Evolutionary conservation across 2,329 filamentous ascomycete genomes (phyloP), one percentile per base, ranked within the genome.

Genomic region (Aspergillus ochraceus): DNA sequence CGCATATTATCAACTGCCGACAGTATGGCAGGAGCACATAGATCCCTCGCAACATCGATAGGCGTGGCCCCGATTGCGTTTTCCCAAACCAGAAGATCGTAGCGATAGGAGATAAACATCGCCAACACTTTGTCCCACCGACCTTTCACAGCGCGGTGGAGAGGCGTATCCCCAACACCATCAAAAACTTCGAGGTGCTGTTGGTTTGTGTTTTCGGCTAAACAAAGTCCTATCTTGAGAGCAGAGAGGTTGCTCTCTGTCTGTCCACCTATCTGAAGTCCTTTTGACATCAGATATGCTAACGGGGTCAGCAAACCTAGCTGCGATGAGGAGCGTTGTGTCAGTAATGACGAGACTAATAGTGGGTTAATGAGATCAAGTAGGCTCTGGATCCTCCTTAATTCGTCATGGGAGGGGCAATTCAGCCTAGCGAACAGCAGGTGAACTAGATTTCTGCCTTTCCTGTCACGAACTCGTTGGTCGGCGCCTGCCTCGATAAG

Each of bases 61-160:
- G 91, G 88, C 0, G 90, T 95, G 17, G 85, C 82, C 2, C 91
- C 91, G 0, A 90, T 90, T 0, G 90, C 86, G 65, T 93, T 93
- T 71, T 95, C 91, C 20, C 87, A 84, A 65, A 84, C 82, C 0
- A 92, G 77, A 1, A 92, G 78, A 26, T 81, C 79, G 0, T 88
- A 84, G 20, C 84, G 80, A 64, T 78, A 78, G 10, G 83, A 76
- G 11, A 92, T 74, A 39, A 77, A 69, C 14, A 66, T 19, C n/a
- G 67, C 58, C 2, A 90, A 87, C 32, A 90, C 80, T 65, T 86
- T 78, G n/a, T 82, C 80, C 1, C 88, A 76, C 42, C 85, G 82
- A 8, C 76, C 55, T 29, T 70, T 71, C 24, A 78, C 69, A 1
- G 70, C 70, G 2, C 68, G 61, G 61, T 82, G 80, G 9, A 80